Percentiles rank a stretch among this genome's conserved stretches.
Evolutionary conservation across 768 basidiomycete genomes (phyloP).

Genomic region (Agaricus sinodeliciosus): DNA sequence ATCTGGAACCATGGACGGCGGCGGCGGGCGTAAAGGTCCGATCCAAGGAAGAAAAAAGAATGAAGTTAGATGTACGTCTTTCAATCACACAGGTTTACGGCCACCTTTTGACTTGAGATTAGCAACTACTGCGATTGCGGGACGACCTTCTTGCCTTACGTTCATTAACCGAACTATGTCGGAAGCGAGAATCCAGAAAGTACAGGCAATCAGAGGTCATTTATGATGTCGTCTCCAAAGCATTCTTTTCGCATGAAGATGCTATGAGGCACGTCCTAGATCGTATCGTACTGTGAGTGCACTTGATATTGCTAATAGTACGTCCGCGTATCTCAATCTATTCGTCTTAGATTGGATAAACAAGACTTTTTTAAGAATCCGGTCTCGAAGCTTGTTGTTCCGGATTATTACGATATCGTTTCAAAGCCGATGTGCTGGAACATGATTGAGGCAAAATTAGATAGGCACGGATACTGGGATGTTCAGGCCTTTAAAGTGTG

Average conservation of each 20-base stretch:
- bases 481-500: slow-evolving; percentile 64
- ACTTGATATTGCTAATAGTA: neutral
- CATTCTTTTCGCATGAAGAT: slow-evolving; percentile 63
- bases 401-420: slow-evolving; percentile 88
- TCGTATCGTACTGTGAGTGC: slow-evolving; percentile 59
- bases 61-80: slow-evolving; percentile 70
- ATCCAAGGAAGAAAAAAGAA: slow-evolving; percentile 75
- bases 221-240: slow-evolving; percentile 53
- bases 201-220: slow-evolving; percentile 60
- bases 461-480: slow-evolving; percentile 78
- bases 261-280: slow-evolving; percentile 61
- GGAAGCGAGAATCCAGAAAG: slow-evolving; percentile 81
- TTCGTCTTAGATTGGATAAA: slow-evolving; percentile 48
- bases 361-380: slow-evolving; percentile 76
- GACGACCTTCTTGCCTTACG: slow-evolving; percentile 74
- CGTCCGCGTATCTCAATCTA: neutral
- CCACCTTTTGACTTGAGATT: neutral
- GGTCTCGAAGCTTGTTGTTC: slow-evolving; percentile 71
- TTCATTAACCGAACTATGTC: slow-evolving; percentile 55
- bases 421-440: slow-evolving; percentile 86
- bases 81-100: neutral
- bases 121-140: slow-evolving; percentile 58
- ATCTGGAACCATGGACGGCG: slow-evolving; percentile 97
- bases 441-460: slow-evolving; percentile 74
- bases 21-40: slow-evolving; percentile 53